Evolutionary conservation across 768 basidiomycete species (phyloP).

Genomic region (Amanita fuliginea): DNA sequence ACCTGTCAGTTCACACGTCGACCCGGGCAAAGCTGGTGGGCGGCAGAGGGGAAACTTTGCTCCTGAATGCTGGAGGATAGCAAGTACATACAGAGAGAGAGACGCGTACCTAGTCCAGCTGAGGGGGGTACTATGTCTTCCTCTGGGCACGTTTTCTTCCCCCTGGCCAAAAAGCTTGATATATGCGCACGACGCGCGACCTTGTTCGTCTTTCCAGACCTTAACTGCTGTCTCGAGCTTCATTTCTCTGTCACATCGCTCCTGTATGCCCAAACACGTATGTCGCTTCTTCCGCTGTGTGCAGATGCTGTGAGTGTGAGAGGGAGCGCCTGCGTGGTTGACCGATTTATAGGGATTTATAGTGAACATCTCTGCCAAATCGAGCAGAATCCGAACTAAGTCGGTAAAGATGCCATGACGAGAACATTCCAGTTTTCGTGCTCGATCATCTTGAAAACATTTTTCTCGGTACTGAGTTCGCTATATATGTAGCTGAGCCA

Average conservation of each 20-base stretch:
- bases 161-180: conserved; percentile 40
- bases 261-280: conserved; percentile 26
- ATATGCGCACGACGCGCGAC: conserved; percentile 25
- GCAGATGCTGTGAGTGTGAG: too few species aligned
- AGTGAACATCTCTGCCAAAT: too few species aligned
- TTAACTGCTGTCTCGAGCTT: conserved; percentile 31
- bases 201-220: conserved; percentile 24
- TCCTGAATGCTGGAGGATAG: conserved; percentile 26
- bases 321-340: too few species aligned
- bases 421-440: too few species aligned
- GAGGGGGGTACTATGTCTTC: conserved; percentile 37
- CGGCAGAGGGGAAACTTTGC: conserved; percentile 26
- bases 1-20: conserved; percentile 30
- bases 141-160: conserved; percentile 19
- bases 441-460: too few species aligned
- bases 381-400: too few species aligned
- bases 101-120: conserved; percentile 28
- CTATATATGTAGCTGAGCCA: too few species aligned
- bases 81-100: conserved; percentile 9
- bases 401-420: too few species aligned
- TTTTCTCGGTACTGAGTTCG: too few species aligned
- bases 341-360: too few species aligned
- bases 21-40: conserved; percentile 13
- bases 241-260: conserved; percentile 29
- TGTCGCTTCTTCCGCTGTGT: conserved; percentile 28